These are phyloP conservation scores for Telopea speciosissima DNA, from an alignment of 177 flowering plant species.

Conservation along the genomic window DNA sequence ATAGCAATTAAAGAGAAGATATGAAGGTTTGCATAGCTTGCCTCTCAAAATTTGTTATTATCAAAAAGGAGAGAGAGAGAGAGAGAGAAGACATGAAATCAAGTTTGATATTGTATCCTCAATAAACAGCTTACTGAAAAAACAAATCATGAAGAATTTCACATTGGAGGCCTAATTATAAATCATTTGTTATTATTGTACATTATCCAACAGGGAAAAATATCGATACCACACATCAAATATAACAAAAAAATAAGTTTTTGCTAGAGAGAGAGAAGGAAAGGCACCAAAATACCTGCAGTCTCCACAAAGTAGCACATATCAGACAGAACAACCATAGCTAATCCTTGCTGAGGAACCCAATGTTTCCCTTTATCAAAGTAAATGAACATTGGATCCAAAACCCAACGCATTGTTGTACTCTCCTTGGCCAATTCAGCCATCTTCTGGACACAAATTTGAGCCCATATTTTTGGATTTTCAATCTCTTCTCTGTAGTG, in stretches of 20 bases:
- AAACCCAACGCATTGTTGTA: conserved; percentile 66
- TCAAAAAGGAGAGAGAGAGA: no score
- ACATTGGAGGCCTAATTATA: no score
- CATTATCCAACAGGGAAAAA: not conserved
- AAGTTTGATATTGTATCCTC: no score
- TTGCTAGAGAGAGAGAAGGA: not conserved
- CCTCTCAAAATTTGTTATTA: no score
- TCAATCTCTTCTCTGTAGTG: conserved; percentile 75
- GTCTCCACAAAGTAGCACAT: conserved; percentile 60
- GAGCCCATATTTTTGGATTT: conserved; percentile 88
- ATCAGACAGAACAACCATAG: conserved; percentile 64
- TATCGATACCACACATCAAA: not conserved
- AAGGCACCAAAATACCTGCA: conserved; percentile 35
- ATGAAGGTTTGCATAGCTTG: no score
- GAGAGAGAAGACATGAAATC: no score
- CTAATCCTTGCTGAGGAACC: conserved; percentile 66
- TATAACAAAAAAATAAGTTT: not conserved
- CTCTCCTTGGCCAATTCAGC: conserved; percentile 83
- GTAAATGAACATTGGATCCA: conserved; percentile 80
- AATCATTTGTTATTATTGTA: no score
- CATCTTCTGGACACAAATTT: conserved; percentile 81
- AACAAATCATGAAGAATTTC: not conserved
- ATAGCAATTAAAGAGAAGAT: no score
- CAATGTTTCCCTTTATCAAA: conserved; percentile 73
- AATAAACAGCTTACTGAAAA: not conserved